These are phyloP conservation scores for Aspergillus jensenii DNA, from an alignment of 2,329 filamentous ascomycete genomes.

Conservation along the genomic window DNA sequence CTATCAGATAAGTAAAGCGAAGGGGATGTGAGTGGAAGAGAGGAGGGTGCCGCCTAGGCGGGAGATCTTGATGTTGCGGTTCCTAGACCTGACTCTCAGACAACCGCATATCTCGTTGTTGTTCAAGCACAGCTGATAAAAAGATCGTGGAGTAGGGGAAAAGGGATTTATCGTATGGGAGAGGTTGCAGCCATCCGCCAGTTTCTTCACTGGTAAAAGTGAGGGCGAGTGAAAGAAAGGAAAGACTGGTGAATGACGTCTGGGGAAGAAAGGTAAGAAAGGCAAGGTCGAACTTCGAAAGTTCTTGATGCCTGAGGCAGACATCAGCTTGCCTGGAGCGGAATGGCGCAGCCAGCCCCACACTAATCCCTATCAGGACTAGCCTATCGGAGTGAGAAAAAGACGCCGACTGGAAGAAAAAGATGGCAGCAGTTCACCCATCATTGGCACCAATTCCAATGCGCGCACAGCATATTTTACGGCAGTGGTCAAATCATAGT, in stretches of 20 bases:
- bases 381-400: not conserved
- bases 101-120: not conserved
- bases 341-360: not conserved
- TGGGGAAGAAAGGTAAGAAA: not conserved
- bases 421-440: not conserved
- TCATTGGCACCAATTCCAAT: constrained; percentile 17
- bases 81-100: not conserved
- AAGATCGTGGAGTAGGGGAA: not conserved
- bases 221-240: not conserved
- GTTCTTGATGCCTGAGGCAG: not conserved
- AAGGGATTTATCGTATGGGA: not conserved
- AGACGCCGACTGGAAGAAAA: constrained; percentile 12
- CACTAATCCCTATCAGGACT: not conserved
- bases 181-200: not conserved
- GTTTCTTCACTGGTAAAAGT: not conserved
- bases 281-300: not conserved
- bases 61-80: not conserved
- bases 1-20: not conserved
- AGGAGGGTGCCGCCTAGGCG: not conserved
- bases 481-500: constrained; percentile 18
- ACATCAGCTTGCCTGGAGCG: not conserved
- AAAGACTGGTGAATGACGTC: constrained; percentile 1
- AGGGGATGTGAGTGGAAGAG: not conserved
- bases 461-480: constrained; percentile 21
- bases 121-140: not conserved